Percentiles rank a stretch among this genome's conserved stretches.
Evolutionary conservation across 805 yeast genomes (phyloP).

Genomic region (Millerago galiae): DNA sequence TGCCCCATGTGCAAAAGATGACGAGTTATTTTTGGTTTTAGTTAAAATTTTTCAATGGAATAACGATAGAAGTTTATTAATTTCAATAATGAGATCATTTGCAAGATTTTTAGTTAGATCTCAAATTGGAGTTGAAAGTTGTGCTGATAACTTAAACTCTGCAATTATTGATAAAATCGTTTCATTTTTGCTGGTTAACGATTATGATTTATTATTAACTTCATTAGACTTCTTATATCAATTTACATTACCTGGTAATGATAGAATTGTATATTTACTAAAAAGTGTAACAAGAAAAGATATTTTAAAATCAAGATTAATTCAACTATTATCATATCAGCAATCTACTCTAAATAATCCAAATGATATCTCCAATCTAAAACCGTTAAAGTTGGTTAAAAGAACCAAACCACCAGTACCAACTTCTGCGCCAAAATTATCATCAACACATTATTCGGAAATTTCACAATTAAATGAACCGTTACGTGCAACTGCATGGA

Average conservation of each 20-base stretch:
- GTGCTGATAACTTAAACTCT: conserved; percentile 42
- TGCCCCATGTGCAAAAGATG: conserved; percentile 67
- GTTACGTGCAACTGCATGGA: conserved; percentile 87
- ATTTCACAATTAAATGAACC: conserved; percentile 75
- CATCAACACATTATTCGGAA: conserved; percentile 48
- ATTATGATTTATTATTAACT: conserved; percentile 64
- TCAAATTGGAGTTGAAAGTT: conserved; percentile 38
- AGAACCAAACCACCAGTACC: conserved; percentile 65
- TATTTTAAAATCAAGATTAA: conserved; percentile 52
- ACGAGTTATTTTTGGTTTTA: conserved; percentile 56
- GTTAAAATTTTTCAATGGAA: conserved; percentile 42
- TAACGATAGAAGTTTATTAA: conserved; percentile 62
- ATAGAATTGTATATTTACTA: conserved; percentile 47
- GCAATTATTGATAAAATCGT: conserved; percentile 45
- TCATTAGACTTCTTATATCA: conserved; percentile 80
- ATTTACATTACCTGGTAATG: conserved; percentile 58
- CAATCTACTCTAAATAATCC: conserved; percentile 31
- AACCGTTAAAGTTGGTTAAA: conserved; percentile 36
- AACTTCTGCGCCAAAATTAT: conserved; percentile 53
- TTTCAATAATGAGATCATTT: conserved; percentile 67
- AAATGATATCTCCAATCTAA: conserved; percentile 19
- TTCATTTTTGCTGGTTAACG: conserved; percentile 54
- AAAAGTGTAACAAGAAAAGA: conserved; percentile 42
- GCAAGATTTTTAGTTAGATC: conserved; percentile 72
- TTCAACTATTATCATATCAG: conserved; percentile 51